Conservation (phyloP, 2,329 filamentous ascomycete genomes). For the Pseudogymnoascus sp. region DNA sequence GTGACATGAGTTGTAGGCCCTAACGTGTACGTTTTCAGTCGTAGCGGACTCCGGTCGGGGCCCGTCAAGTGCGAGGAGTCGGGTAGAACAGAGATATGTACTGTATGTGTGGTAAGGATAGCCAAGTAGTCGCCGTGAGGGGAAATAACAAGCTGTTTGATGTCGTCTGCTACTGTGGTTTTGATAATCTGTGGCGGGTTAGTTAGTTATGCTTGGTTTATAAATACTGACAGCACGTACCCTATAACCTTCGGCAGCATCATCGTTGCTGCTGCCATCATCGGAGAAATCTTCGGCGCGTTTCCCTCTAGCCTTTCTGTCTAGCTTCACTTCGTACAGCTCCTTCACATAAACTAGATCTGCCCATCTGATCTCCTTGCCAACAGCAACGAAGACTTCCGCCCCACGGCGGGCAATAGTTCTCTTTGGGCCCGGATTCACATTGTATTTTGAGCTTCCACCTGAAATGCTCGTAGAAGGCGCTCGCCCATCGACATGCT, state of each 20-base stretch:
- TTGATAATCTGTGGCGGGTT: slow-evolving; percentile 57
- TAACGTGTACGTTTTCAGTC: slow-evolving; percentile 82
- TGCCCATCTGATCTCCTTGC: slow-evolving; percentile 87
- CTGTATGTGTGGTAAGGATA: slow-evolving; percentile 77
- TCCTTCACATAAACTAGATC: slow-evolving; percentile 77
- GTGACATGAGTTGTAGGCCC: slow-evolving; percentile 88
- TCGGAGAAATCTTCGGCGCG: slow-evolving; percentile 19
- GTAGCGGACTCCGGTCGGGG: slow-evolving; percentile 60
- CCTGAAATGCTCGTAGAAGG: slow-evolving; percentile 28
- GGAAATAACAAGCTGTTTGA: slow-evolving; percentile 78
- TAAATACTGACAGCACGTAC: slow-evolving; percentile 30
- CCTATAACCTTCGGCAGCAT: slow-evolving; percentile 38
- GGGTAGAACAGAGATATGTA: slow-evolving; percentile 81
- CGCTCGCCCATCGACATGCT: slow-evolving; percentile 21
- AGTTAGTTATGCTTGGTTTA: slow-evolving; percentile 18
- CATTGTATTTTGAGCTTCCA: slow-evolving; percentile 26
- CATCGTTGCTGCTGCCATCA: slow-evolving; percentile 20
- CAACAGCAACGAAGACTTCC: slow-evolving; percentile 82
- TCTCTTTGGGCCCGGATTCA: slow-evolving; percentile 44
- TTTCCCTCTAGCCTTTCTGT: slow-evolving; percentile 22
- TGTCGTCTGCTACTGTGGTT: slow-evolving; percentile 70
- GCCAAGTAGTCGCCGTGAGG: slow-evolving; percentile 76
- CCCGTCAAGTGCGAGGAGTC: slow-evolving; percentile 69
- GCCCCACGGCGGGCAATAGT: slow-evolving; percentile 76
- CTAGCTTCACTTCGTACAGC: slow-evolving; percentile 37